A percentile compares a stretch with the other conserved stretches of the same genome.
phyloP scores from a whole-genome alignment of 768 basidiomycete species.

The Pleurotus tuber-regium region DNA sequence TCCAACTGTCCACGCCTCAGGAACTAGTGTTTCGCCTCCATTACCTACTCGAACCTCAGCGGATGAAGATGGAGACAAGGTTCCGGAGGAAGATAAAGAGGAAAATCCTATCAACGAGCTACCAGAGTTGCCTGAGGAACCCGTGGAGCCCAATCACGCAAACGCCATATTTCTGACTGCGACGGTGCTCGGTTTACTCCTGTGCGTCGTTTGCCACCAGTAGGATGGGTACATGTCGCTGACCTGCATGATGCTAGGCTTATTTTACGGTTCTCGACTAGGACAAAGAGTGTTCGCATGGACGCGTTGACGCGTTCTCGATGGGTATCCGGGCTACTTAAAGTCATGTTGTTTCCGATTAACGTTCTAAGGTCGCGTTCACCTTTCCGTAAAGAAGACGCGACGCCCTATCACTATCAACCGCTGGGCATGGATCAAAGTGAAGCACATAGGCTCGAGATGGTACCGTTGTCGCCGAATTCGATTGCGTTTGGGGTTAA shows the following conservation, averaged over 20 bases:
- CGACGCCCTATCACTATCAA: not conserved
- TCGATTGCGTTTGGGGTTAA: no score
- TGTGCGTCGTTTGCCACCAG: no score
- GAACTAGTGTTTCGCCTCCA: not conserved
- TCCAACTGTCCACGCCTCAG: not conserved
- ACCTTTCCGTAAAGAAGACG: not conserved
- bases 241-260: no score
- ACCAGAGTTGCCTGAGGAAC: no score
- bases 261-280: not conserved
- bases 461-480: not conserved
- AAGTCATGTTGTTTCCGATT: not conserved
- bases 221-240: no score
- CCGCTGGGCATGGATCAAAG: not conserved
- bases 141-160: no score
- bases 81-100: no score
- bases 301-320: not conserved
- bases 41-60: not conserved
- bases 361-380: not conserved
- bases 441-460: not conserved
- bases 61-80: not conserved
- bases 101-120: no score
- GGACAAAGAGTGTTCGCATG: not conserved
- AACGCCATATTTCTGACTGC: no score
- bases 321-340: no score
- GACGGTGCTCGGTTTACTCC: no score